Percentiles rank a stretch among this genome's conserved stretches.
phyloP scores from a whole-genome alignment of 2,329 filamentous ascomycete species.

The Ilyonectria mors-panacis region DNA sequence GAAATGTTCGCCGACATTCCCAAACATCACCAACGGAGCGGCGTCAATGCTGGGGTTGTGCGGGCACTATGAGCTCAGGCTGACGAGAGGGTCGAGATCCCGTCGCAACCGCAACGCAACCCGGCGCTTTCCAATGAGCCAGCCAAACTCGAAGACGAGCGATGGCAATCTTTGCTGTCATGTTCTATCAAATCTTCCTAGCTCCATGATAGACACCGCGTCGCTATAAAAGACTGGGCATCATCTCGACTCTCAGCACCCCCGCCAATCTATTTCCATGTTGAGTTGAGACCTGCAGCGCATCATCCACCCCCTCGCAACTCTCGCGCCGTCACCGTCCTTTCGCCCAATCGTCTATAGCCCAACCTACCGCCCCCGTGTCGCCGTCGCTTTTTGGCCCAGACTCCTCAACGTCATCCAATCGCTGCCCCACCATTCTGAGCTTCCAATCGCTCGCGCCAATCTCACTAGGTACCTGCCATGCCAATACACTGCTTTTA shows the following conservation, averaged over 20 bases:
- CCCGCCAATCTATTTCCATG: constrained; percentile 22
- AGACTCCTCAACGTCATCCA: constrained; percentile 49
- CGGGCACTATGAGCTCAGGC: constrained; percentile 42
- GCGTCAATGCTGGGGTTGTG: constrained; percentile 16
- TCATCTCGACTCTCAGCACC: background rate
- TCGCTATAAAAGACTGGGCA: constrained; percentile 16
- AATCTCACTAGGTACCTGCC: constrained; percentile 28
- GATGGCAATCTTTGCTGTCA: background rate
- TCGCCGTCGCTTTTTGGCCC: constrained; percentile 9
- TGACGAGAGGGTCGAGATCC: constrained; percentile 37
- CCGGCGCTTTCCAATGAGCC: constrained; percentile 22
- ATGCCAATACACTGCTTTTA: constrained; percentile 9
- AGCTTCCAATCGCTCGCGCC: constrained; percentile 33
- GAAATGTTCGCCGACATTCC: constrained; percentile 1
- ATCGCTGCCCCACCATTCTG: constrained; percentile 45
- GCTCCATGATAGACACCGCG: background rate
- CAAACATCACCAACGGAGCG: background rate
- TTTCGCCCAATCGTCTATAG: constrained; percentile 34
- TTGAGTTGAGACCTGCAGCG: constrained; percentile 27
- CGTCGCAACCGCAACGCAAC: constrained; percentile 6
- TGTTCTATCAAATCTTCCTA: background rate
- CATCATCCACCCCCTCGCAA: background rate
- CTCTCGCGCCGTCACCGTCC: constrained; percentile 12
- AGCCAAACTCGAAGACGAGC: constrained; percentile 10
- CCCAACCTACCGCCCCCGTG: constrained; percentile 1